Percentiles rank a stretch among this genome's conserved stretches.
These are phyloP conservation scores for Saksenaea oblongispora DNA, from an alignment of 371 early-diverging fungal genomes.

Conservation along the genomic window DNA sequence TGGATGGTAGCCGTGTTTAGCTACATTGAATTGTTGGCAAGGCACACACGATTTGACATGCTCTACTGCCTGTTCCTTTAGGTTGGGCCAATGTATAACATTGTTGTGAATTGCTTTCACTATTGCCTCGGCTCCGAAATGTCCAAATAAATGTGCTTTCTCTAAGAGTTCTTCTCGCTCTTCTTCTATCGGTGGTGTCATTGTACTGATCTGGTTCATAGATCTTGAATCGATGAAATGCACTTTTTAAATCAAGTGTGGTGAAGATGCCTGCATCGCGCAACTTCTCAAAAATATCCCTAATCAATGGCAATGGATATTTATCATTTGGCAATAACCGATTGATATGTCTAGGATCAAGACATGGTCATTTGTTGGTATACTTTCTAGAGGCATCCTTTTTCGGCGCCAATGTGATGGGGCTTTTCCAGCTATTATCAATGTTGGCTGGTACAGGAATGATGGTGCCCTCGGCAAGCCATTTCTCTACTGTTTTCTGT, in stretches of 20 bases:
- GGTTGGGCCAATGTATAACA: no score
- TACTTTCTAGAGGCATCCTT: constrained; percentile 15
- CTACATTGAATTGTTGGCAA: no score
- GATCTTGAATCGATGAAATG: neutral
- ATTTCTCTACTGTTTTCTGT: neutral
- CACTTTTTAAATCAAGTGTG: neutral
- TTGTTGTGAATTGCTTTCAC: no score
- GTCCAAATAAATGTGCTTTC: no score
- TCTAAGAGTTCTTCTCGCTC: no score
- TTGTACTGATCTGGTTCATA: neutral
- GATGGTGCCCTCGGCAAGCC: neutral
- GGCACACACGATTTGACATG: no score
- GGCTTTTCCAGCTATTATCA: constrained; percentile 6
- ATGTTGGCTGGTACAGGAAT: neutral
- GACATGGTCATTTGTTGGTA: constrained; percentile 8
- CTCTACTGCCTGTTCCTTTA: no score
- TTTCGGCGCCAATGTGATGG: constrained; percentile 22
- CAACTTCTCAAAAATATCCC: neutral
- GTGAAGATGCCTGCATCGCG: neutral
- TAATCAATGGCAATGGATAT: neutral
- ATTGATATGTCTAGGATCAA: constrained; percentile 20
- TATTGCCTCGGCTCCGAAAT: no score
- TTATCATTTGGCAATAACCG: neutral
- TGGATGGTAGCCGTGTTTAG: no score
- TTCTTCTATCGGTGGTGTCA: no score